phyloP scores from a whole-genome alignment of 768 basidiomycete species.

The Auricularia heimuer region DNA sequence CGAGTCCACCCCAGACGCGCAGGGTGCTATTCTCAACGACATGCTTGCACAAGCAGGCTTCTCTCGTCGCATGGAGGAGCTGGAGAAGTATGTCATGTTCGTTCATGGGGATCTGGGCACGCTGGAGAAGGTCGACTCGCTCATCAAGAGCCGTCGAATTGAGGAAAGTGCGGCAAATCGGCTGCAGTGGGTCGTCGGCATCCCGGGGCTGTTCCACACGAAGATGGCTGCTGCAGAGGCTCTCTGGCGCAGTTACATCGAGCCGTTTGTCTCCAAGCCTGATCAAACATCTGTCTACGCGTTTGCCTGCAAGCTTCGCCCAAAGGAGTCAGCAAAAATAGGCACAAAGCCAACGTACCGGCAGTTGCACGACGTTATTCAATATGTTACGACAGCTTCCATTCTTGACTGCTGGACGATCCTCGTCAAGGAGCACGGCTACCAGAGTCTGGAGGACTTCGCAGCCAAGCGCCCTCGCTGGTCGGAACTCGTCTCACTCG shows the following conservation, averaged over 20 bases:
- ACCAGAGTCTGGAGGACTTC: too few species aligned
- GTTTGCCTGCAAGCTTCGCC: slow-evolving; percentile 12
- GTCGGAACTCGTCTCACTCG: too few species aligned
- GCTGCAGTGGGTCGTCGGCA: slow-evolving; percentile 24
- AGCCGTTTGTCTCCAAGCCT: slow-evolving; percentile 4
- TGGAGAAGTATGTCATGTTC: slow-evolving; percentile 13
- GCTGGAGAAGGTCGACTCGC: slow-evolving; percentile 12
- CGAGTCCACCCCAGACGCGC: background rate
- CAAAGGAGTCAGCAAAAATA: slow-evolving; percentile 24
- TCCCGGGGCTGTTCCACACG: slow-evolving; percentile 26
- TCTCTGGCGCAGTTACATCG: slow-evolving; percentile 11
- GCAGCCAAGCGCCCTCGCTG: too few species aligned
- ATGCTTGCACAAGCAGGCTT: background rate
- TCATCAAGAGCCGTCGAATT: slow-evolving; percentile 11
- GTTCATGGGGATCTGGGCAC: slow-evolving; percentile 23
- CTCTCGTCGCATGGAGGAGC: background rate
- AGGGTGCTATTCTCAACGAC: background rate
- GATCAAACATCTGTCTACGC: background rate
- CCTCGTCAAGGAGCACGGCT: background rate
- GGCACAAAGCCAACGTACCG: slow-evolving; percentile 26
- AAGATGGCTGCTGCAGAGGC: slow-evolving; percentile 25
- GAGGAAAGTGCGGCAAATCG: slow-evolving; percentile 22
- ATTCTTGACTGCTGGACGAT: slow-evolving; percentile 23
- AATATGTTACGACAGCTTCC: slow-evolving; percentile 18
- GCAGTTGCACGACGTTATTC: slow-evolving; percentile 27